Percentiles rank a stretch among this genome's conserved stretches.
phyloP scores from a whole-genome alignment of 257 asterid genomes.

The Plantago ovata region DNA sequence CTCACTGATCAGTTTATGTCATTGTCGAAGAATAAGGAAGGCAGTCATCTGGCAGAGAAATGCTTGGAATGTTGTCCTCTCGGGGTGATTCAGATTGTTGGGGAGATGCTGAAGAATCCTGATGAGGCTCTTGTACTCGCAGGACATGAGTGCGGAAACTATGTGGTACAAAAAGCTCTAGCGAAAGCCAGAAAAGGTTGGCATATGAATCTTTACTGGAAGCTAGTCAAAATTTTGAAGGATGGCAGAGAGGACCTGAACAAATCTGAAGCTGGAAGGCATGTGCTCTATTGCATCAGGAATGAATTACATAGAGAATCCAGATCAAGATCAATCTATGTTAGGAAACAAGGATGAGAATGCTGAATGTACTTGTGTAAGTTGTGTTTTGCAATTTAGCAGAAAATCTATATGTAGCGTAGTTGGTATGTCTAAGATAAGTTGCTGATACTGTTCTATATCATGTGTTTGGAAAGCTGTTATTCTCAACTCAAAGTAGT shows the following conservation, averaged over 20 bases:
- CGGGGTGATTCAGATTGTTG: neutral
- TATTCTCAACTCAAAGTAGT: too few species aligned
- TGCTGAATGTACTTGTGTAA: too few species aligned
- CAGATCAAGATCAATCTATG: too few species aligned
- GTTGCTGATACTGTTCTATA: too few species aligned
- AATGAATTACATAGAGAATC: neutral
- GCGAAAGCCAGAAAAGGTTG: neutral
- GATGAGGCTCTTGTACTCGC: neutral
- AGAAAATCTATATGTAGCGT: too few species aligned
- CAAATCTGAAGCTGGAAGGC: neutral
- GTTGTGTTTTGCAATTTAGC: too few species aligned
- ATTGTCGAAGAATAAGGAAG: slow-evolving; percentile 1
- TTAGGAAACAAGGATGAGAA: too few species aligned
- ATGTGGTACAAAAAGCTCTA: slow-evolving; percentile 5
- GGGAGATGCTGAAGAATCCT: neutral
- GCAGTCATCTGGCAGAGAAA: slow-evolving; percentile 4
- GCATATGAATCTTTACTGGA: neutral
- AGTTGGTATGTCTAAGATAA: too few species aligned
- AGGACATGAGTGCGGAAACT: neutral
- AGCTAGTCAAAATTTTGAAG: neutral
- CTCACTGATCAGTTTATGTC: neutral
- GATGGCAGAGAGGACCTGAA: neutral
- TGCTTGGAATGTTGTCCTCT: neutral
- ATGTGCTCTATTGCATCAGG: neutral
- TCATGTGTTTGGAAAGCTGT: too few species aligned